Percentiles rank a stretch among this genome's conserved stretches.
These are phyloP conservation scores for barrel medic (Medicago truncatula) DNA, from an alignment of 306 rosid species.

Conservation along the genomic window MtrunA17r5.0-ANR NC_053049.1:13949001-13949500, in stretches of 20 bases:
- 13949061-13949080: background rate
- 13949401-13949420: conserved; percentile 64
- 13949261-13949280: conserved; percentile 66
- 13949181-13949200: conserved; percentile 73
- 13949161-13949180: conserved; percentile 59
- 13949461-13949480: conserved; percentile 73
- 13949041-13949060: background rate
- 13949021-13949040: background rate
- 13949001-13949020: conserved; percentile 7
- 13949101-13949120: conserved; percentile 54
- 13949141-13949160: conserved; percentile 59
- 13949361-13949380: conserved; percentile 81
- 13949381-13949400: conserved; percentile 67
- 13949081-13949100: conserved; percentile 42
- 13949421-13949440: conserved; percentile 63
- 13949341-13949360: conserved; percentile 46
- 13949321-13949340: conserved; percentile 62
- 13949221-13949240: conserved; percentile 53
- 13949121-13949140: conserved; percentile 55
- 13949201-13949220: conserved; percentile 52
- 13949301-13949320: conserved; percentile 76
- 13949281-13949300: conserved; percentile 72
- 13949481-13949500: conserved; percentile 83
- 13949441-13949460: conserved; percentile 55
- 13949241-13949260: conserved; percentile 48